These are phyloP conservation scores for Ceratobasidium theobromae DNA, from an alignment of 1,284 basidiomycete species.

Conservation along the genomic window DNA sequence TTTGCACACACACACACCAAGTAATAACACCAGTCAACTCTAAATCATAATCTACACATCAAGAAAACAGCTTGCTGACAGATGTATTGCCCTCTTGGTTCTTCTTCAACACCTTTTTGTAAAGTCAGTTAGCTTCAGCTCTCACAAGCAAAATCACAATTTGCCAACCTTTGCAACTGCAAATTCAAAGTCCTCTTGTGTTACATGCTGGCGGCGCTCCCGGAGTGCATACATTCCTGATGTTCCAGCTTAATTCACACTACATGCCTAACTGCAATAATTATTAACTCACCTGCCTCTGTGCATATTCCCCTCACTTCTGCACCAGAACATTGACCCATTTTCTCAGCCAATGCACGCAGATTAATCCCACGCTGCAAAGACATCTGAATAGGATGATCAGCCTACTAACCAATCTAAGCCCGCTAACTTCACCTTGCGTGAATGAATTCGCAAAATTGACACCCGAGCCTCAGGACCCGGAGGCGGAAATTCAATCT, in stretches of 20 bases:
- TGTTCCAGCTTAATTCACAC: background rate
- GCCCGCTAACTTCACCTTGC: constrained; percentile 88
- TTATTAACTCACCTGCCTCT: constrained; percentile 74
- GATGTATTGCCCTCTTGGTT: constrained; percentile 89
- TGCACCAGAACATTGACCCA: constrained; percentile 98
- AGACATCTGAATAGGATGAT: constrained; percentile 70
- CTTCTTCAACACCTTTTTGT: constrained; percentile 76
- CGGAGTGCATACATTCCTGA: constrained; percentile 94
- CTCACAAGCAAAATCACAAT: constrained; percentile 29
- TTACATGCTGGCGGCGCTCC: constrained; percentile 94
- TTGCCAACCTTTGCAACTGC: constrained; percentile 89
- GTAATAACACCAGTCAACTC: no score
- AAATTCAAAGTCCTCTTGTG: constrained; percentile 98
- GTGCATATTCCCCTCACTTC: constrained; percentile 99
- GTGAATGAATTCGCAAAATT: constrained; percentile 94
- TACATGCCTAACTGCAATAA: background rate
- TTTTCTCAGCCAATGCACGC: constrained; percentile 93
- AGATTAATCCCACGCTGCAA: constrained; percentile 97
- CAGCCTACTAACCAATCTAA: background rate
- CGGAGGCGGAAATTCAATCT: constrained; percentile 99
- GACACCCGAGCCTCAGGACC: constrained; percentile 96
- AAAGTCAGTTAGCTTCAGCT: background rate
- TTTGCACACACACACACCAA: background rate
- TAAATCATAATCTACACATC: constrained; percentile 7
- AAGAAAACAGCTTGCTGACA: constrained; percentile 82